Conservation (phyloP, 176 grass and related monocot species). For the Raddia guianensis region DNA sequence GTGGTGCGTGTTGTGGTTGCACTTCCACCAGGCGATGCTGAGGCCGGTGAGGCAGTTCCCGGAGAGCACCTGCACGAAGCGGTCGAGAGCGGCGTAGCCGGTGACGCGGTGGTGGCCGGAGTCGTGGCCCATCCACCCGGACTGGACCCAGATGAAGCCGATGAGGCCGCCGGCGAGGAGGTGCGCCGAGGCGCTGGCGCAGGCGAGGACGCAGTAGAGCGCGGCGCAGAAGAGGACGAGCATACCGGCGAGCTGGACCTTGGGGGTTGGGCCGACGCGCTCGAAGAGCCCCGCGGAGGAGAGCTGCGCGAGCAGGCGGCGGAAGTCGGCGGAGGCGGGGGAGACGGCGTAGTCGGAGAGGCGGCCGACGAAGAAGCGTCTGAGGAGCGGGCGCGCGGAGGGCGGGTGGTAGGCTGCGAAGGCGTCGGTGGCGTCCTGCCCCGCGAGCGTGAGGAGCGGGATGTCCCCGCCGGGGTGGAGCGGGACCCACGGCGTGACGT, state of each 20-base stretch:
- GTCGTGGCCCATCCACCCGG: constrained; percentile 89
- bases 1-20: constrained; percentile 95
- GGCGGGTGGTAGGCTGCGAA: constrained; percentile 85
- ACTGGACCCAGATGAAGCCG: constrained; percentile 80
- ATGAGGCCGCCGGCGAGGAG: constrained; percentile 57
- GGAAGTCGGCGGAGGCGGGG: constrained; percentile 65
- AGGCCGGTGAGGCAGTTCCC: constrained; percentile 93
- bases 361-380: constrained; percentile 61
- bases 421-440: constrained; percentile 77
- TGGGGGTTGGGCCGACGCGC: constrained; percentile 43
- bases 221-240: constrained; percentile 43
- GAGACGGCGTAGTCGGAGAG: constrained; percentile 71
- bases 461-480: constrained; percentile 75
- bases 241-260: constrained; percentile 39
- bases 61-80: constrained; percentile 62
- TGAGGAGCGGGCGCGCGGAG: constrained; percentile 58
- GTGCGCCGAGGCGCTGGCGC: constrained; percentile 41
- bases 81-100: constrained; percentile 38
- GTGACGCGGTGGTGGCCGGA: constrained; percentile 81
- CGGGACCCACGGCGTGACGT: constrained; percentile 65
- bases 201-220: constrained; percentile 44
- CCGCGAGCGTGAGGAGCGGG: constrained; percentile 73
- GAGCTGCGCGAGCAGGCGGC: constrained; percentile 67
- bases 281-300: constrained; percentile 75
- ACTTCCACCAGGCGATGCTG: constrained; percentile 97